Evolutionary conservation across 768 basidiomycete species (phyloP), one percentile per base, ranked within the genome.

Genomic region (Sporobolomyces phaffii): DNA sequence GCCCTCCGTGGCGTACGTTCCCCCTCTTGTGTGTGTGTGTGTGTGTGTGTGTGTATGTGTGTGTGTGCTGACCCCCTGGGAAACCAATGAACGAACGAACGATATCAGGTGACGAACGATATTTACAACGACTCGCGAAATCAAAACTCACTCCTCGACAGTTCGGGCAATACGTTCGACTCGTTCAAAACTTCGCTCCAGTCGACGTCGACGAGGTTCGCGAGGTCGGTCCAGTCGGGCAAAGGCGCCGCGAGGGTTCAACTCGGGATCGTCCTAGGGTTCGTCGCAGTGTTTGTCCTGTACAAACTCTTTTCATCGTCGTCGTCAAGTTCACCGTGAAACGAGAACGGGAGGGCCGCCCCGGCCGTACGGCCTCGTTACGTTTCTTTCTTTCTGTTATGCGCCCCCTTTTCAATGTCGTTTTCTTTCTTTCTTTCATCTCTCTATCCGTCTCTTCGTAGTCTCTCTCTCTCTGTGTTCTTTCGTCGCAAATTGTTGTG

Each of bases 111-210:
- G 40, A 75, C 74, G 45, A 67, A 45, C n/a, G 74, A 75, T 57
- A 75, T 75, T 41, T 73, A 75, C 54, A 59, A 69, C 36, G 74
- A 75, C 36, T 72, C 74, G 34, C 33, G 62, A 34, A 36, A 22
- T 8, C 73, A 74, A 54, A 75, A 75, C 44, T 34, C 24, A n/a
- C 7, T 36, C 29, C 17, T 47, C 17, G 26, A 60, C 63, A 72
- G 70, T n/a, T n/a, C n/a, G n/a, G 62, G 67, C 44, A 56, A 54
- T 52, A 48, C 71, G 33, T 65, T 72, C 47, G 71, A 72, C 61
- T 51, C 44, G 26, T 58, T 58, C 56, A 68, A 69, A 52, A 65
- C 67, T 22, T 65, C 67, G n/a, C 60, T 72, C 10, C 2, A 26
- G n/a, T 57, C 54, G 51, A 68, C 71, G 28, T 63, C 64, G 24